Evolutionary conservation across 2,329 filamentous ascomycete species (phyloP).

Genomic region (Colletotrichum incanum): DNA sequence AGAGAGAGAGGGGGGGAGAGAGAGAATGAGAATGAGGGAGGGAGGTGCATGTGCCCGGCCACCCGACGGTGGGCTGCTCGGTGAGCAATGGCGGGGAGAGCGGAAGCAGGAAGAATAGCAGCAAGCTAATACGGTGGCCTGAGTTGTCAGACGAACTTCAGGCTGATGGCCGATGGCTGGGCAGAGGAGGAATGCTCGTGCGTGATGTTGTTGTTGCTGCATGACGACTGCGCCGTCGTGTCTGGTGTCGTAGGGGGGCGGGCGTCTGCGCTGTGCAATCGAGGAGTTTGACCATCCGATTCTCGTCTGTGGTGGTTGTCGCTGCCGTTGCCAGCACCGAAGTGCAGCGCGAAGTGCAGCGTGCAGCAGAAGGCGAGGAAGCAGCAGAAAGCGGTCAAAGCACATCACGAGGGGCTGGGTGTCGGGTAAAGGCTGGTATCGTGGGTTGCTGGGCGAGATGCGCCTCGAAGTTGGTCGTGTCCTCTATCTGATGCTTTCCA

Average conservation of each 20-base stretch:
- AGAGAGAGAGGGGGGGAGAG: background rate
- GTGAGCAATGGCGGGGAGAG: background rate
- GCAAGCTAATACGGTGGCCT: background rate
- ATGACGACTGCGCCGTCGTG: background rate
- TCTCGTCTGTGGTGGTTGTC: background rate
- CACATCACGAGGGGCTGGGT: slow-evolving; percentile 8
- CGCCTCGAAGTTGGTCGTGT: background rate
- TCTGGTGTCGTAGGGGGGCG: background rate
- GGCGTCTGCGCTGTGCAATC: background rate
- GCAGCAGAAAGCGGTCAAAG: background rate
- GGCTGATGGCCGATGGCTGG: background rate
- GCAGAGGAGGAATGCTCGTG: background rate
- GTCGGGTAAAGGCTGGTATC: background rate
- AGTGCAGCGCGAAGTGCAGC: background rate
- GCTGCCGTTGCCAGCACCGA: slow-evolving; percentile 7
- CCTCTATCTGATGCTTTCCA: background rate
- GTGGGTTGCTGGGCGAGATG: background rate
- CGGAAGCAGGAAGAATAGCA: background rate
- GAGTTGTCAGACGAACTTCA: slow-evolving; percentile 7
- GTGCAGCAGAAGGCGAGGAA: background rate
- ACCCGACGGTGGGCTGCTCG: background rate
- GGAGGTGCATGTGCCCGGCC: background rate
- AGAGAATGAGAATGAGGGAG: background rate
- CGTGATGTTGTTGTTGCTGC: background rate
- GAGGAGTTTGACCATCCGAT: background rate